Evolutionary conservation across 441 rosid genomes (phyloP).

Genomic region (Arabidopsis hybrid): DNA sequence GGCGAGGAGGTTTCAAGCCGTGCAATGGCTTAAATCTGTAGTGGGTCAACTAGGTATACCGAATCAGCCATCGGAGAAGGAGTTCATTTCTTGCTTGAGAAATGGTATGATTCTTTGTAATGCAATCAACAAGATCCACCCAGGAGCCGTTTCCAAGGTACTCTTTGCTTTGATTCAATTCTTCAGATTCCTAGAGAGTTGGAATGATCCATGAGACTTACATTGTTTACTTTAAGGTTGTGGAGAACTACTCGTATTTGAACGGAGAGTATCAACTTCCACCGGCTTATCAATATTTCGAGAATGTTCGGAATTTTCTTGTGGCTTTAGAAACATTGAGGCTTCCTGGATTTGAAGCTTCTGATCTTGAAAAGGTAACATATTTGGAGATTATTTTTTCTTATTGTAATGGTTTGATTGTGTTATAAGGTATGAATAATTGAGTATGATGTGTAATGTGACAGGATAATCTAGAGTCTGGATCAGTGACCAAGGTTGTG

Average conservation of each 20-base stretch:
- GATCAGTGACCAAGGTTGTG: conserved; percentile 79
- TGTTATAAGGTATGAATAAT: conserved; percentile 1
- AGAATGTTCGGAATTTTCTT: conserved; percentile 86
- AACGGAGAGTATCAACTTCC: conserved; percentile 71
- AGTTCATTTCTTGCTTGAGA: conserved; percentile 86
- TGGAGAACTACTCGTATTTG: conserved; percentile 61
- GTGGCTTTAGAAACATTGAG: conserved; percentile 82
- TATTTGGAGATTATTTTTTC: neutral
- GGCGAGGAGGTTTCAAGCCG: conserved; percentile 74
- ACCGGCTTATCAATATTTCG: conserved; percentile 89
- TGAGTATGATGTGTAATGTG: conserved; percentile 10
- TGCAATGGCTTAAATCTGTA: conserved; percentile 71
- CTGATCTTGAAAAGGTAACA: conserved; percentile 90
- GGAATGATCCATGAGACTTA: neutral
- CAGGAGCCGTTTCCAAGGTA: conserved; percentile 87
- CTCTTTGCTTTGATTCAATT: neutral
- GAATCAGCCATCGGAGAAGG: conserved; percentile 71
- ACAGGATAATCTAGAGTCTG: conserved; percentile 82
- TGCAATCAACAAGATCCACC: conserved; percentile 83
- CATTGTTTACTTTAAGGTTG: conserved; percentile 56
- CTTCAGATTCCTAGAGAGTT: neutral
- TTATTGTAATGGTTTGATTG: conserved; percentile 4
- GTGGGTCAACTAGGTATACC: conserved; percentile 74
- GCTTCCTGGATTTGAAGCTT: conserved; percentile 93
- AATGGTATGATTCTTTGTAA: conserved; percentile 82